A percentile compares a stretch with the other conserved stretches of the same genome.
Evolutionary conservation across 768 basidiomycete genomes (phyloP).

Genomic region (Hysterangium stoloniferum): DNA sequence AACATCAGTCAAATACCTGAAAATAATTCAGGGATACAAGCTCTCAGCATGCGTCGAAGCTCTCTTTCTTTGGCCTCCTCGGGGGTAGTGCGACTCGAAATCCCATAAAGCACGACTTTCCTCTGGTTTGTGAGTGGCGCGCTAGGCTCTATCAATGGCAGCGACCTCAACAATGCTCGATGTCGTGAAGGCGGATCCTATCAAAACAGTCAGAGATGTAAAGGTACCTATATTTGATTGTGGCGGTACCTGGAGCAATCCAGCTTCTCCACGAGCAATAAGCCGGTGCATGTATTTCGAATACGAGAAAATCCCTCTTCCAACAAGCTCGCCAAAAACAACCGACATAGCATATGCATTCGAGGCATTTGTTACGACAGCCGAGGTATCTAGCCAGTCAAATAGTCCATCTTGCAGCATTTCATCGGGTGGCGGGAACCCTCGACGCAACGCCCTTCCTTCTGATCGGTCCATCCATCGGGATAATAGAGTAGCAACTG

Average conservation of each 20-base stretch:
- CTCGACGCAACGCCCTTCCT: slow-evolving; percentile 56
- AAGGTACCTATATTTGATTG: too few relatives aligned
- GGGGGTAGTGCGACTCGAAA: slow-evolving; percentile 57
- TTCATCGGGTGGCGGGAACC: slow-evolving; percentile 49
- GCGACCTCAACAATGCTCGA: slow-evolving; percentile 60
- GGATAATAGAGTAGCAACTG: slow-evolving; percentile 59
- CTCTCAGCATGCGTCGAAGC: slow-evolving; percentile 63
- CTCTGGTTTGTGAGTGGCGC: slow-evolving; percentile 60
- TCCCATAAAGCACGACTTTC: slow-evolving; percentile 61
- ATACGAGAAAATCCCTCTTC: slow-evolving; percentile 66
- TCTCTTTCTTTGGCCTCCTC: slow-evolving; percentile 65
- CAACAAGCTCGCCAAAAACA: slow-evolving; percentile 65
- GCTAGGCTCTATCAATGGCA: slow-evolving; percentile 56
- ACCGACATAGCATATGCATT: slow-evolving; percentile 57
- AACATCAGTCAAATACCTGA: slow-evolving; percentile 33
- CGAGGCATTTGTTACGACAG: slow-evolving; percentile 45
- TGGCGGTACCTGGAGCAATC: too few relatives aligned
- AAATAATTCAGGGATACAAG: slow-evolving; percentile 59
- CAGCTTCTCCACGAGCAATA: slow-evolving; percentile 70
- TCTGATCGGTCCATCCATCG: slow-evolving; percentile 54
- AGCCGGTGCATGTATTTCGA: slow-evolving; percentile 68
- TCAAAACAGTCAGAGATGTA: too few relatives aligned
- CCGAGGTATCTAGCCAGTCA: slow-evolving; percentile 69
- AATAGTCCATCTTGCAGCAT: slow-evolving; percentile 72
- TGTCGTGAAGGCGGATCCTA: slow-evolving; percentile 53